These are phyloP conservation scores for Penicillium capsulatum DNA, from an alignment of 2,329 filamentous ascomycete genomes.

Conservation along the genomic window DNA sequence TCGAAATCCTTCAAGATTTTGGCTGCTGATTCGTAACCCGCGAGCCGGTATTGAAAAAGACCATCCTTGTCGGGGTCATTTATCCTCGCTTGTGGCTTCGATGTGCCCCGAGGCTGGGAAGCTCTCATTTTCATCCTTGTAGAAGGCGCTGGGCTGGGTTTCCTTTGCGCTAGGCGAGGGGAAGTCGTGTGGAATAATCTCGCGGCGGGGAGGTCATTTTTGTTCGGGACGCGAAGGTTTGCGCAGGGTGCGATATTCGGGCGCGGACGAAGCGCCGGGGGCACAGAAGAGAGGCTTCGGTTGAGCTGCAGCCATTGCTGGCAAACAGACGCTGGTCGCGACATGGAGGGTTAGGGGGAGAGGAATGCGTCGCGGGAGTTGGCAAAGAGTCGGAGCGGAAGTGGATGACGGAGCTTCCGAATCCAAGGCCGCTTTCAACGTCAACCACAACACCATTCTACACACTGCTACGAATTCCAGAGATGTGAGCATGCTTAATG, in stretches of 20 bases:
- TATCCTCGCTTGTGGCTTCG: no score
- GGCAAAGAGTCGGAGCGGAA: constrained; percentile 9
- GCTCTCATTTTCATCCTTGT: background rate
- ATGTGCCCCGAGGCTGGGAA: no score
- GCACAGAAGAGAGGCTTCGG: constrained; percentile 2
- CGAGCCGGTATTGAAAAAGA: background rate
- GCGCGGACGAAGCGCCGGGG: background rate
- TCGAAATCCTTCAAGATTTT: background rate
- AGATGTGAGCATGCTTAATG: constrained; percentile 21
- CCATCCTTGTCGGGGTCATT: background rate
- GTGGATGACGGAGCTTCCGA: constrained; percentile 10
- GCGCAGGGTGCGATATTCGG: background rate
- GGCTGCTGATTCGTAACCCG: background rate
- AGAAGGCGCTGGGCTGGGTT: background rate
- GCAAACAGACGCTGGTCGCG: constrained; percentile 13
- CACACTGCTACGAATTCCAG: background rate
- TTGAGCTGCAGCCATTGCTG: constrained; percentile 15
- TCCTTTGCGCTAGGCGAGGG: background rate
- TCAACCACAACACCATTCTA: background rate
- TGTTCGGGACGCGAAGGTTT: background rate
- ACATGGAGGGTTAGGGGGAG: constrained; percentile 9
- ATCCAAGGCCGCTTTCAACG: constrained; percentile 1
- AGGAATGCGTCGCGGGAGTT: background rate
- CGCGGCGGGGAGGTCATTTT: background rate
- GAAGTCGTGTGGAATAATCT: background rate